Percentiles rank a stretch among this genome's conserved stretches.
phyloP scores from a whole-genome alignment of 495 filamentous ascomycete genomes.

The Lasiosphaeria hispida region DNA sequence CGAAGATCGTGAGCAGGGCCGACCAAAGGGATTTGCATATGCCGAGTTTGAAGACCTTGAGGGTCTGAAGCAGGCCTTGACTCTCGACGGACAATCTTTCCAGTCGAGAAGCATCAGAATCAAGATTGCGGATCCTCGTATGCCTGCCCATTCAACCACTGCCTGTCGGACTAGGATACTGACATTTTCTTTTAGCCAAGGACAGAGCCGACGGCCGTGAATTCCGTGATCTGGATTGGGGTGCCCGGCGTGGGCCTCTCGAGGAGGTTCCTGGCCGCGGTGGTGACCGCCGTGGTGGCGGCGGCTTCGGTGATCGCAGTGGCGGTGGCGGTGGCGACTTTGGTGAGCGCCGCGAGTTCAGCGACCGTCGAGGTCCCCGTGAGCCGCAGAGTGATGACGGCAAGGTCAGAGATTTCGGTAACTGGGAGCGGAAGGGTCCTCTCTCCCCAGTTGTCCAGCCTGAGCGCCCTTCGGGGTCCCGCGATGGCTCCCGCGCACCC shows the following conservation, averaged over 20 bases:
- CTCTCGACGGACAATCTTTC: slow-evolving; percentile 73
- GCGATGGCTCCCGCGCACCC: slow-evolving; percentile 66
- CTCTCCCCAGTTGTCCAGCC: slow-evolving; percentile 65
- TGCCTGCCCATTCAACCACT: slow-evolving; percentile 12
- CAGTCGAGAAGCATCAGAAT: slow-evolving; percentile 84
- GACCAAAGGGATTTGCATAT: slow-evolving; percentile 97
- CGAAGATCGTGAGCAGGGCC: slow-evolving; percentile 85
- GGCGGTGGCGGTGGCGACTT: slow-evolving; percentile 34
- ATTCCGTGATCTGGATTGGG: slow-evolving; percentile 54
- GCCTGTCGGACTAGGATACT: slow-evolving; percentile 8
- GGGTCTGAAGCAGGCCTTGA: slow-evolving; percentile 86
- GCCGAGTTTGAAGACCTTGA: slow-evolving; percentile 88
- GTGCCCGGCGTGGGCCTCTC: slow-evolving; percentile 85
- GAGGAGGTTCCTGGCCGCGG: slow-evolving; percentile 60
- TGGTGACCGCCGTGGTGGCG: slow-evolving; percentile 41
- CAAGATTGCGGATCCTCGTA: slow-evolving; percentile 55
- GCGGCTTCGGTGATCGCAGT: slow-evolving; percentile 26
- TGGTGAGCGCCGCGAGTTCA: slow-evolving; percentile 48
- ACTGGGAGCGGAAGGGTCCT: slow-evolving; percentile 95
- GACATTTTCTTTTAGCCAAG: slow-evolving; percentile 61
- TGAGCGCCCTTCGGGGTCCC: slow-evolving; percentile 51
- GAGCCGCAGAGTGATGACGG: slow-evolving; percentile 59
- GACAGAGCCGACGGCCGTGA: slow-evolving; percentile 60
- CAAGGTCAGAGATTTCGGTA: slow-evolving; percentile 80
- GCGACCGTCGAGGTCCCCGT: slow-evolving; percentile 39